phyloP scores from a whole-genome alignment of 2,329 filamentous ascomycete genomes.

The Stromatinia cepivora region DNA sequence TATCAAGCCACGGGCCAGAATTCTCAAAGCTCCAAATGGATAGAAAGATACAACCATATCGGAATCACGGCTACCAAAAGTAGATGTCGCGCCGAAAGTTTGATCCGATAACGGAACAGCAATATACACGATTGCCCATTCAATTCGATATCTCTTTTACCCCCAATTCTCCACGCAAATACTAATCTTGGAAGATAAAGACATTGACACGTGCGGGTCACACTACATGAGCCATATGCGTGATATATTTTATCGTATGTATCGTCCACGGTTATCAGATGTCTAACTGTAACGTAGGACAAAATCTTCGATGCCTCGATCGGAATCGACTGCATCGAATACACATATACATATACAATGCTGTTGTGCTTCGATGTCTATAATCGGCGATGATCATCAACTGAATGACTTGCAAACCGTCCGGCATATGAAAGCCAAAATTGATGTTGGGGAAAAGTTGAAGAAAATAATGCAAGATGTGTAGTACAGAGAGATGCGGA shows the following conservation, averaged over 20 bases:
- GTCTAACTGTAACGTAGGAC: slow-evolving; percentile 14
- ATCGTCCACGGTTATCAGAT: slow-evolving; percentile 17
- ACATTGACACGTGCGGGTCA: slow-evolving; percentile 20
- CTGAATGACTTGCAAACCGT: neutral
- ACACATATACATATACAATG: neutral
- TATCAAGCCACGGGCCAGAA: neutral
- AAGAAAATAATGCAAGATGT: slow-evolving; percentile 6
- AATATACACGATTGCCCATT: neutral
- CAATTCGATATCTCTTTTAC: neutral
- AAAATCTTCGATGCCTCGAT: slow-evolving; percentile 8
- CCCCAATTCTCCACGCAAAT: neutral
- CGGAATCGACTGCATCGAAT: slow-evolving; percentile 9
- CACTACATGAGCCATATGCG: slow-evolving; percentile 12
- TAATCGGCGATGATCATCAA: slow-evolving; percentile 9
- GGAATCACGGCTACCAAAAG: neutral
- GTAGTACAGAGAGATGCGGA: slow-evolving; percentile 1
- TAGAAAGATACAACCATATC: neutral
- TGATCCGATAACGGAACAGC: neutral
- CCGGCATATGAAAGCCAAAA: slow-evolving; percentile 8
- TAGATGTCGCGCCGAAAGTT: neutral
- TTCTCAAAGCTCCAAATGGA: neutral
- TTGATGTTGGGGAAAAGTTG: slow-evolving; percentile 1
- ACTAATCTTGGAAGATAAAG: slow-evolving; percentile 14
- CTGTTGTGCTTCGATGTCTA: neutral
- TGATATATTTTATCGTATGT: slow-evolving; percentile 2